A percentile compares a stretch with the other conserved stretches of the same genome.
Conservation (phyloP, 129 eudicot species). For the Centrapalus pauciflorus region DNA sequence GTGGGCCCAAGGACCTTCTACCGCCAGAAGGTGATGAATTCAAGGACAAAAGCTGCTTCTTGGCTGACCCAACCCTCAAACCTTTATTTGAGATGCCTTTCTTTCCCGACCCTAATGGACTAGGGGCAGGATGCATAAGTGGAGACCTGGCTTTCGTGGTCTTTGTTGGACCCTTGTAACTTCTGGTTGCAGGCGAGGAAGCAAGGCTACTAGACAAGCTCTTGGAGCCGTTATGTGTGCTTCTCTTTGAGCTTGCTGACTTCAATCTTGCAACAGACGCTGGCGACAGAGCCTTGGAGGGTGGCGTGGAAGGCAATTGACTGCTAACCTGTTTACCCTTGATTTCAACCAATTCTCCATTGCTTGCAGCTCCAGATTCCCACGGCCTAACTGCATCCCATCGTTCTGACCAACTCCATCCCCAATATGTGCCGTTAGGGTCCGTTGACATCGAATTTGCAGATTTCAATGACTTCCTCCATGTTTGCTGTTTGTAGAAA, state of each 20-base stretch:
- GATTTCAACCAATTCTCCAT: slow-evolving; percentile 17
- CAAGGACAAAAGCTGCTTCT: slow-evolving; percentile 51
- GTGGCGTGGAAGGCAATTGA: slow-evolving; percentile 56
- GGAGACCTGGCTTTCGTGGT: slow-evolving; percentile 43
- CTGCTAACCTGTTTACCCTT: slow-evolving; percentile 39
- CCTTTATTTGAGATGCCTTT: slow-evolving; percentile 30
- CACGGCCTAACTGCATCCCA: slow-evolving; percentile 85
- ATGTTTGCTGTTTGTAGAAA: slow-evolving; percentile 45
- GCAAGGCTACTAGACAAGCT: slow-evolving; percentile 59
- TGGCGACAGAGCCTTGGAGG: slow-evolving; percentile 24
- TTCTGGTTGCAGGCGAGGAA: slow-evolving; percentile 38
- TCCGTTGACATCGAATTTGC: slow-evolving; percentile 53
- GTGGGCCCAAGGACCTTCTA: slow-evolving; percentile 56
- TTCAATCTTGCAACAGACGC: slow-evolving; percentile 17
- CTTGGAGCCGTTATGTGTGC: slow-evolving; percentile 1
- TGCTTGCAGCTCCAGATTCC: slow-evolving; percentile 37
- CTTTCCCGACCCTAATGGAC: slow-evolving; percentile 37
- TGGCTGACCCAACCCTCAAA: slow-evolving; percentile 35
- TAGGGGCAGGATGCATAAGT: slow-evolving; percentile 9
- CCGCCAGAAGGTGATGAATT: slow-evolving; percentile 36
- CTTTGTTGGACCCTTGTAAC: slow-evolving; percentile 54
- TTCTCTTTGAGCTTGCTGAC: slow-evolving; percentile 43
- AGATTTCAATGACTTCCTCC: slow-evolving; percentile 57
- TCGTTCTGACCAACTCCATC: slow-evolving; percentile 80
- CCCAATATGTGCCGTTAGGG: slow-evolving; percentile 71